phyloP scores from a whole-genome alignment of 1,284 basidiomycete species.

The Papiliotrema nemorosa region DNA sequence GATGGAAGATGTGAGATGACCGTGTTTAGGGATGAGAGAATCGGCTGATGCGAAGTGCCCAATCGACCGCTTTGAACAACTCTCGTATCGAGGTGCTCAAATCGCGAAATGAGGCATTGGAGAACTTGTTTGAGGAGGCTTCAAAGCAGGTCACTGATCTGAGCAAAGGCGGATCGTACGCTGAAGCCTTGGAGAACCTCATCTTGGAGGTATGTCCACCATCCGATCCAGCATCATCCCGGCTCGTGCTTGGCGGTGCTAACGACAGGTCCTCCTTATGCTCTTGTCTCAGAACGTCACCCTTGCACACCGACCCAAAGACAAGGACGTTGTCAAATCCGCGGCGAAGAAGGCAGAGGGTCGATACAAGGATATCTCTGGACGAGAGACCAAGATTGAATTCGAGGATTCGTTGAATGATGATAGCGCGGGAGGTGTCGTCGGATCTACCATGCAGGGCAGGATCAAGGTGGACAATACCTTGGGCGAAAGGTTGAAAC shows the following conservation, averaged over 20 bases:
- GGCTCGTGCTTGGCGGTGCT: background rate
- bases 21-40: background rate
- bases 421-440: constrained; percentile 79
- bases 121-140: constrained; percentile 78
- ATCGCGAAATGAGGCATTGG: constrained; percentile 85
- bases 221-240: background rate
- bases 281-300: constrained; percentile 66
- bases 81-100: constrained; percentile 88
- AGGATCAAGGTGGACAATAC: constrained; percentile 90
- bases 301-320: constrained; percentile 42
- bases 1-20: constrained; percentile 83
- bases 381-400: constrained; percentile 60
- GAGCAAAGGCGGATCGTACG: constrained; percentile 68
- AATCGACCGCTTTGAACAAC: constrained; percentile 94
- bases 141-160: constrained; percentile 64
- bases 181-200: constrained; percentile 71
- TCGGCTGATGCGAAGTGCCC: constrained; percentile 61
- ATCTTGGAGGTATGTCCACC: constrained; percentile 67
- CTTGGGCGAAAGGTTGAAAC: constrained; percentile 76
- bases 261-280: constrained; percentile 54
- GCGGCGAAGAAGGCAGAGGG: constrained; percentile 30
- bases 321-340: constrained; percentile 37
- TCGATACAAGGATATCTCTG: constrained; percentile 56
- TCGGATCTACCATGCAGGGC: constrained; percentile 64
- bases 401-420: constrained; percentile 68